Conservation (phyloP, 2,329 filamentous ascomycete species). For the Hypoxylon sp. region DNA sequence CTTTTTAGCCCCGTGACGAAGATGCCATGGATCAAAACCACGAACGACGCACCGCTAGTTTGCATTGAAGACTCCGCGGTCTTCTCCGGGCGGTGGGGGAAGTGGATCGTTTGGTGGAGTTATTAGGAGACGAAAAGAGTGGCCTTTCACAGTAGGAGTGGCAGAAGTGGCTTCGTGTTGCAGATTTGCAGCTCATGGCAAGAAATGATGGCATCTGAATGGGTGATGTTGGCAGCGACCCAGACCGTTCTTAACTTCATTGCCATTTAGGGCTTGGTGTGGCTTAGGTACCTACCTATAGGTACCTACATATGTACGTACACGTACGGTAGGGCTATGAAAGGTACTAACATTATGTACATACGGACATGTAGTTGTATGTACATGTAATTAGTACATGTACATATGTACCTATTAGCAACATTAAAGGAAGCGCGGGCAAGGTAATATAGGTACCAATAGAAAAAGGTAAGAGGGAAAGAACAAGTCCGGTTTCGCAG, state of each 20-base stretch:
- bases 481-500: conserved; percentile 20
- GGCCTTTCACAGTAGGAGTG: conserved; percentile 10
- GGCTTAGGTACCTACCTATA: too few species aligned
- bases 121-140: conserved; percentile 19
- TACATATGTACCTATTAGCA: too few species aligned
- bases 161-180: conserved; percentile 29
- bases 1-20: conserved; percentile 43
- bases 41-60: conserved; percentile 46
- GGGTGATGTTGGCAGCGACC: conserved; percentile 33
- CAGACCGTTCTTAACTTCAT: conserved; percentile 39
- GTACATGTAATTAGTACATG: too few species aligned
- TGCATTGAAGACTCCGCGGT: conserved; percentile 41
- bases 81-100: conserved; percentile 44
- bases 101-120: conserved; percentile 44
- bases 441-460: not conserved
- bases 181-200: conserved; percentile 2
- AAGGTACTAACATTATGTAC: conserved; percentile 2
- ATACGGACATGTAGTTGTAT: conserved; percentile 1
- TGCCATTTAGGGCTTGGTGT: conserved; percentile 16
- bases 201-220: conserved; percentile 12
- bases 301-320: conserved; percentile 1
- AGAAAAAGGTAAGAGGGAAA: not conserved
- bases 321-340: conserved; percentile 3
- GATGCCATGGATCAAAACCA: conserved; percentile 36
- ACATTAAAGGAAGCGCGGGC: not conserved